These are phyloP conservation scores for Solanum medicagineum DNA, from an alignment of 257 asterid species.

Conservation along the genomic window DNA sequence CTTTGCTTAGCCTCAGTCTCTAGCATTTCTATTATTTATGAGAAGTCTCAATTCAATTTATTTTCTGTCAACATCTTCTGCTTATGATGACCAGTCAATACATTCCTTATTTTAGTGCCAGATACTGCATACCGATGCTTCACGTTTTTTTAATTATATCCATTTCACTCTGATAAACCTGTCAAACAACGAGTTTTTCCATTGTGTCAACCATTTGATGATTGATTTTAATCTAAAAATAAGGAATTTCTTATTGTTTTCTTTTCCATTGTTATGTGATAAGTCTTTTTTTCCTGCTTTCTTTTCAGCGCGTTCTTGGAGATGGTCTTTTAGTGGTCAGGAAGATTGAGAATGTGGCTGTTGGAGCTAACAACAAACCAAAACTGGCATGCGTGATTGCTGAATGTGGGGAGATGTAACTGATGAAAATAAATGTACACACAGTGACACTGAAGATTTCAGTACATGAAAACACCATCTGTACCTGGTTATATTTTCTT, in stretches of 20 bases:
- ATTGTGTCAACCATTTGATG: background rate
- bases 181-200: background rate
- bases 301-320: slow-evolving; percentile 80
- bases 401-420: slow-evolving; percentile 93
- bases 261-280: background rate
- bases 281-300: background rate
- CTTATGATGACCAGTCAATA: background rate
- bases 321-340: slow-evolving; percentile 79
- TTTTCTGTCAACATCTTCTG: background rate
- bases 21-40: background rate
- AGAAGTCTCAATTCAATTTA: background rate
- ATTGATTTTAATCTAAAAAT: background rate
- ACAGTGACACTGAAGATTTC: background rate
- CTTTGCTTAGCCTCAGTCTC: background rate
- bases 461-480: background rate
- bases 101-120: background rate
- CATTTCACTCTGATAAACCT: background rate
- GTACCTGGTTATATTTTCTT: background rate
- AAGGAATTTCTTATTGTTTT: background rate
- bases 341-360: slow-evolving; percentile 91
- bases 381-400: slow-evolving; percentile 76
- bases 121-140: background rate
- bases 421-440: background rate
- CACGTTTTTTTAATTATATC: background rate
- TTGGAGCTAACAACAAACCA: slow-evolving; percentile 82